Evolutionary conservation across 306 rosid species (phyloP).

Genomic region (Carpinus fangiana): DNA sequence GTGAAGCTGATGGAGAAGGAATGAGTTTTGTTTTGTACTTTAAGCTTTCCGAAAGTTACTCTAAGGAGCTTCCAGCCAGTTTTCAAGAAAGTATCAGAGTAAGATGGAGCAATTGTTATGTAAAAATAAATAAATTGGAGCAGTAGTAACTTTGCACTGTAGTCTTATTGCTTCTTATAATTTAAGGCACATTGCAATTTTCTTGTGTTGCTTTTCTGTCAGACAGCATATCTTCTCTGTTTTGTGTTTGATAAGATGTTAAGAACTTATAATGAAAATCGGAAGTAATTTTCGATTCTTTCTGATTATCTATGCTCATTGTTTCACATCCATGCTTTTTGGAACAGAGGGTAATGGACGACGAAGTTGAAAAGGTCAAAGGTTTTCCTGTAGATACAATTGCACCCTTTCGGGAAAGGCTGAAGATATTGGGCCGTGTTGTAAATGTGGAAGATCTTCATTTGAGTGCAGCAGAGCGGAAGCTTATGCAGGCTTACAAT

Average conservation of each 20-base stretch:
- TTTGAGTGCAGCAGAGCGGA: conserved; percentile 78
- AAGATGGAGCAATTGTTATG: conserved; percentile 35
- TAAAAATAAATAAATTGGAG: background rate
- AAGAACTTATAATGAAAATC: background rate
- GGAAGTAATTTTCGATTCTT: background rate
- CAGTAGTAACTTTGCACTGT: background rate
- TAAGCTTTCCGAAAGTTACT: conserved; percentile 74
- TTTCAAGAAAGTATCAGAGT: conserved; percentile 90
- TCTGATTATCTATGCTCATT: background rate
- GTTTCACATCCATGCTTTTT: conserved; percentile 17
- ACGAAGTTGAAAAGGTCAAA: conserved; percentile 90
- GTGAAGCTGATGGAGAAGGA: conserved; percentile 95
- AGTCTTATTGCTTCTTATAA: background rate
- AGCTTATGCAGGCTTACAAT: conserved; percentile 95
- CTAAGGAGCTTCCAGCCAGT: conserved; percentile 75
- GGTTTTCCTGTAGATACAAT: conserved; percentile 81
- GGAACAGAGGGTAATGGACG: conserved; percentile 74
- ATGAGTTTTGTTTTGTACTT: conserved; percentile 89
- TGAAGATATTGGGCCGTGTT: conserved; percentile 94
- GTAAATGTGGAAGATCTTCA: conserved; percentile 84
- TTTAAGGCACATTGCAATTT: background rate
- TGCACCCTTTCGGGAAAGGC: conserved; percentile 76
- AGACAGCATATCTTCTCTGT: conserved; percentile 11
- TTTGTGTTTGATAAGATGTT: background rate
- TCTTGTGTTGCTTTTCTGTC: background rate